Evolutionary conservation across 23 red algal genomes (phyloP).

Genomic region (Agarophyton chilense): DNA sequence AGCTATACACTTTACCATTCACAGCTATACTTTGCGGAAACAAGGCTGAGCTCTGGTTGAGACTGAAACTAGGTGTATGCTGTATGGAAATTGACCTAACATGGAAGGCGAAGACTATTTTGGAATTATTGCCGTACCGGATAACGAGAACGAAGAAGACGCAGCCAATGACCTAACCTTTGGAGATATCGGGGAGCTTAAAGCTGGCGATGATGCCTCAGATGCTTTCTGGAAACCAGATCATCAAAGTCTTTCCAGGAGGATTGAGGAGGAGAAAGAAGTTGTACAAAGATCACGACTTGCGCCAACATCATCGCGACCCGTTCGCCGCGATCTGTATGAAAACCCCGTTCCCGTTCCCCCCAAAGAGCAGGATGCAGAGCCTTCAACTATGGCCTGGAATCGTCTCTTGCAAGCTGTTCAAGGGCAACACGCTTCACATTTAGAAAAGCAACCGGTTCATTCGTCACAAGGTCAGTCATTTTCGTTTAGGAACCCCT

Average conservation of each 20-base stretch:
- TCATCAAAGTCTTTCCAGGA: conserved; percentile 35
- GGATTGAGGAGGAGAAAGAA: conserved; percentile 61
- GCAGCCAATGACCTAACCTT: conserved; percentile 75
- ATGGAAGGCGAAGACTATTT: conserved; percentile 72
- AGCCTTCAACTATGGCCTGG: neutral
- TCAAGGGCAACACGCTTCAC: neutral
- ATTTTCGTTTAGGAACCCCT: neutral
- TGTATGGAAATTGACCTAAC: conserved; percentile 17
- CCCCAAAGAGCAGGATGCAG: neutral
- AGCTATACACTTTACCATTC: too few relatives aligned
- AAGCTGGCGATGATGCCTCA: conserved; percentile 58
- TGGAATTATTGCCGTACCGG: conserved; percentile 36
- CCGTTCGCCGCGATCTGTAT: neutral
- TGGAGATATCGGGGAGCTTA: conserved; percentile 63
- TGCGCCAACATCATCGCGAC: neutral
- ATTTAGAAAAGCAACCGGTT: neutral
- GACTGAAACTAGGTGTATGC: neutral
- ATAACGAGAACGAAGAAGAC: conserved; percentile 49
- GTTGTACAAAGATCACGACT: conserved; percentile 20
- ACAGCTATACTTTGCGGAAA: too few relatives aligned
- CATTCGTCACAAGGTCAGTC: neutral
- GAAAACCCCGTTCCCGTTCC: neutral
- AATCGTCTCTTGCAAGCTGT: conserved; percentile 1
- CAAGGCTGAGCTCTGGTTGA: neutral
- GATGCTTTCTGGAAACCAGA: conserved; percentile 63